Evolutionary conservation across 257 asterid genomes (phyloP).

Genomic region (Rehmannia glutinosa): DNA sequence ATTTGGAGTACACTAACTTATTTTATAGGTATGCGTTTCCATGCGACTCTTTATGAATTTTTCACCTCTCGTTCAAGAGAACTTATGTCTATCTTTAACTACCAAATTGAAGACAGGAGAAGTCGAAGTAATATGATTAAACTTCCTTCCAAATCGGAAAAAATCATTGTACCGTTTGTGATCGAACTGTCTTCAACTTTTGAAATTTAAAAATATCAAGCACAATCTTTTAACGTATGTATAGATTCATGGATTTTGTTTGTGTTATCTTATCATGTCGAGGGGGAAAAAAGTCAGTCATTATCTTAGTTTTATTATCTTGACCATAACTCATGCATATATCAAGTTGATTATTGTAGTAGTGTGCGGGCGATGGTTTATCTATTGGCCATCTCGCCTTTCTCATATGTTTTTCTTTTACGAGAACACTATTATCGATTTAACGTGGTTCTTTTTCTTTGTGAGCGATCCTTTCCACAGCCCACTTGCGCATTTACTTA

Average conservation of each 20-base stretch:
- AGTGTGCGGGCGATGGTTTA: neutral
- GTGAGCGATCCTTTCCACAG: slow-evolving; percentile 81
- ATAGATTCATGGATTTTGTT: slow-evolving; percentile 7
- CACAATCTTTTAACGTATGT: neutral
- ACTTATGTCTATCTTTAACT: no score
- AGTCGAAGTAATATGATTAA: no score
- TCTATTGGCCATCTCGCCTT: slow-evolving; percentile 14
- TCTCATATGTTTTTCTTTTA: slow-evolving; percentile 17
- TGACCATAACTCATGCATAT: neutral
- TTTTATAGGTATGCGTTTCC: no score
- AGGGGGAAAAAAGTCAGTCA: neutral
- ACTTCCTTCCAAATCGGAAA: no score
- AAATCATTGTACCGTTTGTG: no score
- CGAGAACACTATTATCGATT: slow-evolving; percentile 83
- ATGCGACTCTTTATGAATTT: no score
- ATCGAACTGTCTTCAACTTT: no score
- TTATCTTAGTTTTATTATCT: neutral
- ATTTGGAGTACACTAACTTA: no score
- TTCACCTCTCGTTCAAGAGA: no score
- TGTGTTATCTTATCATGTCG: neutral
- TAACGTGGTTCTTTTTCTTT: slow-evolving; percentile 89
- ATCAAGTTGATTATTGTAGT: neutral
- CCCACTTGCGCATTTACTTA: slow-evolving; percentile 54
- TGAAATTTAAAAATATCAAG: neutral
- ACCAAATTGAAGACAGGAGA: no score